A percentile compares a stretch with the other conserved stretches of the same genome.
Evolutionary conservation across 202 grass and related monocot genomes (phyloP).

Genomic region (Thinopyrum obtusiflorum): DNA sequence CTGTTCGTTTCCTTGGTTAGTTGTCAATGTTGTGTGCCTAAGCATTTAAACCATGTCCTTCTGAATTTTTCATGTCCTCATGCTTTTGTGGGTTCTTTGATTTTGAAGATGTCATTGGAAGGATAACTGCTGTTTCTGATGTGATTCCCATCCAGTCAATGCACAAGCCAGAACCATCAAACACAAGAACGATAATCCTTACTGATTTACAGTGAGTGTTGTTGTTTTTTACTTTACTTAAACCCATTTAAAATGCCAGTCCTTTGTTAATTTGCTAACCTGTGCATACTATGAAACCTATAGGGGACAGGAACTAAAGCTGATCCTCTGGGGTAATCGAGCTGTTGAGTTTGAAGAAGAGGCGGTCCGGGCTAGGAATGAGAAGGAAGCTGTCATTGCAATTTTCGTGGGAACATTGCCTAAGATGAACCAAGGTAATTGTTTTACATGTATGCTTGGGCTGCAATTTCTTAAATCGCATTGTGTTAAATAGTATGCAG

Average conservation of each 20-base stretch:
- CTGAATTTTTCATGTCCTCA: too few species aligned
- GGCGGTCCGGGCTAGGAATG: neutral
- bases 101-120: neutral
- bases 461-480: too few species aligned
- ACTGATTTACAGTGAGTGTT: neutral
- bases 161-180: neutral
- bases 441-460: neutral
- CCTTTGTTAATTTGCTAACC: neutral
- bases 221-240: neutral
- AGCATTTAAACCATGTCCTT: too few species aligned
- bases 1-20: neutral
- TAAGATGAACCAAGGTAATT: neutral
- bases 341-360: neutral
- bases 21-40: neutral
- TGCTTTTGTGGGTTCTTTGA: neutral
- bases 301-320: neutral
- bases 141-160: neutral
- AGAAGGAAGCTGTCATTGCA: neutral
- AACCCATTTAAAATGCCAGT: too few species aligned
- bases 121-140: neutral
- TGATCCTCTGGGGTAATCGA: neutral
- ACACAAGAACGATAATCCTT: neutral
- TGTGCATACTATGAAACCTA: neutral
- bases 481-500: too few species aligned
- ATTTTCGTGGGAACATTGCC: neutral